These are phyloP conservation scores for Phytophthora pistaciae DNA, from an alignment of 352 stramenopile species.

Conservation along the genomic window DNA sequence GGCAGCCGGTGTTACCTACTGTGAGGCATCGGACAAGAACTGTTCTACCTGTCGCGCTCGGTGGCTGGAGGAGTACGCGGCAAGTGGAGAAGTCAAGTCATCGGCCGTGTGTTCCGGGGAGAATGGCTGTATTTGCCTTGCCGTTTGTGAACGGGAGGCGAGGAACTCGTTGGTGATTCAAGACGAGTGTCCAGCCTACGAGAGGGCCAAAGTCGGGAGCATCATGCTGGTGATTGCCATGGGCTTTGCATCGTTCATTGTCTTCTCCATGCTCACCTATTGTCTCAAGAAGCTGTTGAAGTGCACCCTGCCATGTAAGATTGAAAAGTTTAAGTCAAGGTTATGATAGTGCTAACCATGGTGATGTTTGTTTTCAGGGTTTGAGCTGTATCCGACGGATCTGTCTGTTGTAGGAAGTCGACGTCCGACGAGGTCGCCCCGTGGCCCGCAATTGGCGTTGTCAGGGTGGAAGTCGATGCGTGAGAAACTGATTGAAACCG, in stretches of 20 bases:
- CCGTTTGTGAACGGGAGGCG: conserved; percentile 42
- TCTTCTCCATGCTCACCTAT: conserved; percentile 32
- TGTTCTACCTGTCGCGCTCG: conserved; percentile 43
- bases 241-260: conserved; percentile 23
- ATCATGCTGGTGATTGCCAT: conserved; percentile 31
- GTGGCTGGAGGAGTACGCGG: conserved; percentile 33
- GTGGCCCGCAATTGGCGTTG: conserved; percentile 33
- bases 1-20: conserved; percentile 53
- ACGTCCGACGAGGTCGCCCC: conserved; percentile 11
- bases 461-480: conserved; percentile 46
- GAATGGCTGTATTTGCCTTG: conserved; percentile 48
- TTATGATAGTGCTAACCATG: conserved; percentile 1
- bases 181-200: conserved; percentile 24
- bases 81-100: conserved; percentile 21
- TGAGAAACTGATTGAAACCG: conserved; percentile 41
- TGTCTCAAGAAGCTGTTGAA: conserved; percentile 22
- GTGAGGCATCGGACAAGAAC: conserved; percentile 37
- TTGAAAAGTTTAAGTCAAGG: background rate
- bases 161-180: conserved; percentile 28
- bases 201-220: conserved; percentile 22
- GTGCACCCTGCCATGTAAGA: conserved; percentile 17
- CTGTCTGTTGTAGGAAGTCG: background rate
- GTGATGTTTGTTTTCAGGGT: conserved; percentile 2
- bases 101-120: conserved; percentile 28
- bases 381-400: conserved; percentile 1